These are phyloP conservation scores for Aspergillus japonicus DNA, from an alignment of 2,329 filamentous ascomycete genomes.

Conservation along the genomic window DNA sequence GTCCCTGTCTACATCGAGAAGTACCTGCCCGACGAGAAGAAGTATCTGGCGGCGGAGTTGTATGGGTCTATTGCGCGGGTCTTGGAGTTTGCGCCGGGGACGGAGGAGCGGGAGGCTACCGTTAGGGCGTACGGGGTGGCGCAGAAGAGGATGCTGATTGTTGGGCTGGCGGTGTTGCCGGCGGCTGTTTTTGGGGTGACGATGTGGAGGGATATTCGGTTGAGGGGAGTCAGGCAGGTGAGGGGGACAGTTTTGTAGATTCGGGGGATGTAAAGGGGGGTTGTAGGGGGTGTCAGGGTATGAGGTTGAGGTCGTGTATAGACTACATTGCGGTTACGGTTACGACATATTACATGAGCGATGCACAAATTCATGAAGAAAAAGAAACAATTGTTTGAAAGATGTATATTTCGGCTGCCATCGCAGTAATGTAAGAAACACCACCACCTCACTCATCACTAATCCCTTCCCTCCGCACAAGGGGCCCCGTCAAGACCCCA, in stretches of 20 bases:
- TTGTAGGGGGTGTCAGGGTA: neutral
- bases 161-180: slow-evolving; percentile 19
- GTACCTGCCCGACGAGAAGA: slow-evolving; percentile 17
- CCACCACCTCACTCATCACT: neutral
- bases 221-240: slow-evolving; percentile 10
- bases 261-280: neutral
- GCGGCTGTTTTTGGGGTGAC: slow-evolving; percentile 1
- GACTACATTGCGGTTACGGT: no score
- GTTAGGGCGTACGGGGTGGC: slow-evolving; percentile 49
- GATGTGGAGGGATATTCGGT: slow-evolving; percentile 10
- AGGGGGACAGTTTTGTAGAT: slow-evolving; percentile 10
- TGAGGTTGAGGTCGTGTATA: no score
- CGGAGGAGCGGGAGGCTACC: slow-evolving; percentile 44
- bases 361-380: no score
- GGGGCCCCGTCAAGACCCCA: neutral
- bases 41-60: slow-evolving; percentile 17
- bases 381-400: no score
- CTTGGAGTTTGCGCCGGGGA: slow-evolving; percentile 41
- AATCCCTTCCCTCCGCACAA: neutral
- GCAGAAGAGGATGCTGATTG: slow-evolving; percentile 46
- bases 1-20: slow-evolving; percentile 19
- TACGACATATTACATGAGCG: no score
- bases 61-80: slow-evolving; percentile 17
- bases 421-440: neutral
- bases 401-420: no score